These are phyloP conservation scores for Globisporangium abappressorium DNA, from an alignment of 352 stramenopile genomes.

Conservation along the genomic window DNA sequence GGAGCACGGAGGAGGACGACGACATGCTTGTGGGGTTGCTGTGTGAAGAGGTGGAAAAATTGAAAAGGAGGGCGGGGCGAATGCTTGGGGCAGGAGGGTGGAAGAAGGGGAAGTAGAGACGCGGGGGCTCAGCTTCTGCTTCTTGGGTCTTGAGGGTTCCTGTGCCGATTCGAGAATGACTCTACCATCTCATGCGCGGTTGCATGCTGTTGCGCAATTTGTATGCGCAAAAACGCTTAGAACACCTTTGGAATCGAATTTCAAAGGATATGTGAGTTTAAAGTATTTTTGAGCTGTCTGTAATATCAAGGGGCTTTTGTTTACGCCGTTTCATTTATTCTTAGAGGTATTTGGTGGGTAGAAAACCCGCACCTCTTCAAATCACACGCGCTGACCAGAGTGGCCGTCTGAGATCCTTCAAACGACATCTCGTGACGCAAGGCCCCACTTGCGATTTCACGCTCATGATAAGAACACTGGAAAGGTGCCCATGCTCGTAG, in stretches of 20 bases:
- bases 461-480: too few species aligned
- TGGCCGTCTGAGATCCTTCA: background rate
- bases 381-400: background rate
- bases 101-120: constrained; percentile 1
- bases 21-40: constrained; percentile 23
- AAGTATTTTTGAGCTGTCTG: background rate
- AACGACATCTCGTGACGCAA: background rate
- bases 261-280: background rate
- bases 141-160: constrained; percentile 6
- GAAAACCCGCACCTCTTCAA: background rate
- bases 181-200: background rate
- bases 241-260: background rate
- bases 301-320: background rate
- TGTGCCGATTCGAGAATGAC: constrained; percentile 20
- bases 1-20: constrained; percentile 57
- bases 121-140: constrained; percentile 5
- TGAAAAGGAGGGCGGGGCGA: background rate
- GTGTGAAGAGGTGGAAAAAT: background rate
- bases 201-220: background rate
- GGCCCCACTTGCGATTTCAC: too few species aligned
- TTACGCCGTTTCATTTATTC: background rate
- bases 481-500: background rate
- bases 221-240: constrained; percentile 13
- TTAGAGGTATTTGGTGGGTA: background rate
- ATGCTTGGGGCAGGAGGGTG: constrained; percentile 6